Evolutionary conservation across 345 rosid genomes (phyloP).

Genomic region (Boechera stricta): DNA sequence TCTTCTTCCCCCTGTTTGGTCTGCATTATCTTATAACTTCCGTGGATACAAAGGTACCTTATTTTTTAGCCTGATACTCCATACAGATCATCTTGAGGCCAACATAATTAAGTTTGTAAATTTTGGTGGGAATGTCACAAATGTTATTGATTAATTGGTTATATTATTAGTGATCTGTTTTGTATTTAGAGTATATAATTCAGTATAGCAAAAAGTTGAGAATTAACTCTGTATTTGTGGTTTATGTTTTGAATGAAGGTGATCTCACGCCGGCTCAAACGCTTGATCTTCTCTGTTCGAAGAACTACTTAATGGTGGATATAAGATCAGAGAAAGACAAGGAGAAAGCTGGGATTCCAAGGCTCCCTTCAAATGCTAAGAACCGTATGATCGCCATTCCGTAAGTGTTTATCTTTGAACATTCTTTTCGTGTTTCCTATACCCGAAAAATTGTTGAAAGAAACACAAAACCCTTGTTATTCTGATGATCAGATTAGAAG

Average conservation of each 20-base stretch:
- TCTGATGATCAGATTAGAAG: conserved; percentile 65
- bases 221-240: background rate
- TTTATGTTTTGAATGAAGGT: conserved; percentile 51
- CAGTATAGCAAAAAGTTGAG: background rate
- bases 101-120: background rate
- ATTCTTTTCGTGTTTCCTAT: background rate
- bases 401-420: conserved; percentile 52
- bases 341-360: conserved; percentile 82
- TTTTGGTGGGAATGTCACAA: background rate
- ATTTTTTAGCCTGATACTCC: background rate
- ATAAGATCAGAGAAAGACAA: conserved; percentile 95
- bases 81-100: background rate
- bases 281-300: conserved; percentile 66
- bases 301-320: conserved; percentile 71
- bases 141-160: background rate
- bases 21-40: conserved; percentile 64
- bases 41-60: conserved; percentile 90
- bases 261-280: conserved; percentile 86
- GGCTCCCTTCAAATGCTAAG: conserved; percentile 90
- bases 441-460: background rate
- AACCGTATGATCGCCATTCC: conserved; percentile 79
- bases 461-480: background rate
- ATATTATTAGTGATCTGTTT: conserved; percentile 9
- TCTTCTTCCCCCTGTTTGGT: conserved; percentile 80
- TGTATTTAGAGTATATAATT: background rate